Conservation (phyloP, 148 eudicot species). For the Chenopodium quinoa region DNA sequence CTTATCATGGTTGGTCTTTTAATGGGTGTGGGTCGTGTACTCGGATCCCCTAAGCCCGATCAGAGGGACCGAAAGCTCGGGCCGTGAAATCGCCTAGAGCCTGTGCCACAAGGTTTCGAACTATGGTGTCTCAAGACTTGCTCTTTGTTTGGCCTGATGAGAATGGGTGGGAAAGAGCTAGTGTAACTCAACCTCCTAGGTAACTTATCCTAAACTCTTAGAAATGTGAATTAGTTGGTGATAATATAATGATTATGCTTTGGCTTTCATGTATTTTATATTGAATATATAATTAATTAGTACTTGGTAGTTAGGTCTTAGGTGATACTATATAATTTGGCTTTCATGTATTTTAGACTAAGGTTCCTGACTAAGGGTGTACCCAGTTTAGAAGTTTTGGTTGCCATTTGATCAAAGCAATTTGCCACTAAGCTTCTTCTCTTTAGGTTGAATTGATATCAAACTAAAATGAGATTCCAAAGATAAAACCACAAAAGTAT, state of each 20-base stretch:
- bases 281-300: not conserved
- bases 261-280: not conserved
- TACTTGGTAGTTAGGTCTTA: not conserved
- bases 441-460: not conserved
- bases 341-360: not conserved
- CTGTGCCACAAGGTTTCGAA: conserved; percentile 76
- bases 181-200: conserved; percentile 69
- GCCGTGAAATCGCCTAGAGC: conserved; percentile 81
- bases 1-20: conserved; percentile 98
- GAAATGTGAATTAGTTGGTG: not conserved
- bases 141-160: conserved; percentile 99
- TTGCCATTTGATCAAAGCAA: not conserved
- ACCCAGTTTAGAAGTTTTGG: not conserved
- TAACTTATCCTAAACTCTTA: conserved; percentile 26
- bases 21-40: conserved; percentile 49
- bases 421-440: not conserved
- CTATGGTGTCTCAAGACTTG: conserved; percentile 90
- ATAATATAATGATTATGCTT: not conserved
- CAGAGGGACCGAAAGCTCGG: not conserved
- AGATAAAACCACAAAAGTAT: not conserved
- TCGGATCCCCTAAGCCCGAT: too few relatives aligned
- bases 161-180: conserved; percentile 88
- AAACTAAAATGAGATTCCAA: not conserved
- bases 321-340: not conserved
- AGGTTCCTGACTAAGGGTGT: not conserved